phyloP scores from a whole-genome alignment of 495 filamentous ascomycete genomes.

The Talaromyces stipitatus region DNA sequence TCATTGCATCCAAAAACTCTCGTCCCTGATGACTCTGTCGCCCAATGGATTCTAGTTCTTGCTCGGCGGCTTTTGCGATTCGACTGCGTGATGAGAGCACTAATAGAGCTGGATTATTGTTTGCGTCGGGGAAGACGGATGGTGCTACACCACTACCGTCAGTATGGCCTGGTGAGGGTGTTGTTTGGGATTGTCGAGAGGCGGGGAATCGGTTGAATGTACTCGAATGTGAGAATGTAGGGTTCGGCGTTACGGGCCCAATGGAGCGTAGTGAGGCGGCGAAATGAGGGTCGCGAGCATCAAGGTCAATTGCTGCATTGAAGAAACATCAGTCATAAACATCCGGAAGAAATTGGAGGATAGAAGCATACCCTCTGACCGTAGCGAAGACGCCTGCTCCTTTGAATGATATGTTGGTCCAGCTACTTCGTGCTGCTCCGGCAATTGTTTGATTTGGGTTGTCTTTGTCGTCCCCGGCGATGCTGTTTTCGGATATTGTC shows the following conservation, averaged over 20 bases:
- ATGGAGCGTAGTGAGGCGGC: constrained; percentile 53
- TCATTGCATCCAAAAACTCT: constrained; percentile 53
- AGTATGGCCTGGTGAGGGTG: not conserved
- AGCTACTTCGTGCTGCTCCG: constrained; percentile 1
- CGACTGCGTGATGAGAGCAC: constrained; percentile 38
- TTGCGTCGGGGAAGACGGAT: constrained; percentile 40
- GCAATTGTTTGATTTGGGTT: constrained; percentile 14
- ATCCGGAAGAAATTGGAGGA: not conserved
- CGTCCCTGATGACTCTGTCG: constrained; percentile 35
- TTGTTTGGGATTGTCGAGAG: constrained; percentile 6
- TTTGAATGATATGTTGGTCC: constrained; percentile 35
- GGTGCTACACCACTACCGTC: constrained; percentile 6
- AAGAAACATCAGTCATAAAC: constrained; percentile 1
- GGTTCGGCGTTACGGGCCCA: constrained; percentile 56
- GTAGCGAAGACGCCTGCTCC: constrained; percentile 11
- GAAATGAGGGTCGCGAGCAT: constrained; percentile 58
- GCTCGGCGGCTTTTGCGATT: constrained; percentile 38
- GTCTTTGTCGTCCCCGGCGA: constrained; percentile 23
- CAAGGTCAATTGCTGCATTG: constrained; percentile 55
- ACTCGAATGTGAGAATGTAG: constrained; percentile 49
- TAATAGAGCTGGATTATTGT: constrained; percentile 48
- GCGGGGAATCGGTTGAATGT: constrained; percentile 27
- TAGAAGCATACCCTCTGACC: not conserved
- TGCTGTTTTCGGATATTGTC: constrained; percentile 49
- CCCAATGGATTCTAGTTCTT: constrained; percentile 40